Conservation (phyloP, 2,329 filamentous ascomycete species). For the Bipolaris oryzae region DNA sequence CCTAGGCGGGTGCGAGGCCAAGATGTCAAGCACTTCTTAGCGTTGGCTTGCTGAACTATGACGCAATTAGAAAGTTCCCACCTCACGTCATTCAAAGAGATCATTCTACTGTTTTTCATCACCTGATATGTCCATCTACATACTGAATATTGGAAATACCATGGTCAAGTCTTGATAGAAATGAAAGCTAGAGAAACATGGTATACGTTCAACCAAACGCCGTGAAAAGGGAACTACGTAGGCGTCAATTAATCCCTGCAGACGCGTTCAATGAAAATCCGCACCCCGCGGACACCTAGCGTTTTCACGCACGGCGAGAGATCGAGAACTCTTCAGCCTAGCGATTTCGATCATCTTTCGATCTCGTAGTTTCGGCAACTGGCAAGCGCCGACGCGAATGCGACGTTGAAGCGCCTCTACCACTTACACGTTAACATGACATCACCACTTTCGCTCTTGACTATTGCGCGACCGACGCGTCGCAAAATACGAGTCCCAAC, state of each 20-base stretch:
- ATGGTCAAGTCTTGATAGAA: background rate
- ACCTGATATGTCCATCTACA: background rate
- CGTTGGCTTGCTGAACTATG: constrained; percentile 5
- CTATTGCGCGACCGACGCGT: constrained; percentile 9
- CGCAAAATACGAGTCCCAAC: constrained; percentile 16
- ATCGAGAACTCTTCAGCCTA: constrained; percentile 18
- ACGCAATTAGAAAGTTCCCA: constrained; percentile 1
- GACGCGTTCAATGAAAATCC: background rate
- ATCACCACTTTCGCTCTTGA: constrained; percentile 27
- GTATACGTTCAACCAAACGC: background rate
- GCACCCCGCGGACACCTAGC: constrained; percentile 21
- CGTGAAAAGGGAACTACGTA: background rate
- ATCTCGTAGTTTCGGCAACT: constrained; percentile 22
- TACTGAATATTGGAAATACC: background rate
- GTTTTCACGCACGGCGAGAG: constrained; percentile 6
- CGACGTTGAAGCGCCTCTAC: constrained; percentile 15
- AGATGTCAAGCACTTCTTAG: constrained; percentile 16
- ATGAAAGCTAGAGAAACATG: background rate
- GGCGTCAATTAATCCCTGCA: background rate
- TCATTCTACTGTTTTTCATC: background rate
- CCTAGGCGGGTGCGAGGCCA: background rate
- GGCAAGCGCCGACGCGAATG: constrained; percentile 16
- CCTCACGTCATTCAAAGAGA: background rate
- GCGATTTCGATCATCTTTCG: constrained; percentile 14
- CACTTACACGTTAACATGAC: constrained; percentile 19